These are phyloP conservation scores for Cladosporium sp. DNA, from an alignment of 2,329 filamentous ascomycete genomes.

Conservation along the genomic window DNA sequence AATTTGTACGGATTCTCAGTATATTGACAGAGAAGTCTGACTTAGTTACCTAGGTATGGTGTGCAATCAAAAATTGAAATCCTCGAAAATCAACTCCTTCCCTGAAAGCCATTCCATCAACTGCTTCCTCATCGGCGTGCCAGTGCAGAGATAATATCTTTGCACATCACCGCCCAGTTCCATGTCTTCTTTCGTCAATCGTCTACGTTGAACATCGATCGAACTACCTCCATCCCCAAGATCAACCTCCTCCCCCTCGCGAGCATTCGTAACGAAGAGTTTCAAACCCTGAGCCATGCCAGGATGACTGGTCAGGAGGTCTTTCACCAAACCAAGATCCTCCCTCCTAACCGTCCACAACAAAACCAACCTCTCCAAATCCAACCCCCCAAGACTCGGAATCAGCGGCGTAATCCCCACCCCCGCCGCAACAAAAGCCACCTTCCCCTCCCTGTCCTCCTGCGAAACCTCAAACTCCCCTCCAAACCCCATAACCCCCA, in stretches of 20 bases:
- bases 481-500: conserved; percentile 68
- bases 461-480: conserved; percentile 51
- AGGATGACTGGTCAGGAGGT: conserved; percentile 52
- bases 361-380: conserved; percentile 47
- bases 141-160: conserved; percentile 59
- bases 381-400: conserved; percentile 39
- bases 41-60: no score
- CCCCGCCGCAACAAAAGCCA: conserved; percentile 67
- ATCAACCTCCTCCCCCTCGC: conserved; percentile 36
- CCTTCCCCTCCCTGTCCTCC: conserved; percentile 29
- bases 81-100: conserved; percentile 45
- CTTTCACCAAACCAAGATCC: conserved; percentile 59
- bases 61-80: conserved; percentile 49
- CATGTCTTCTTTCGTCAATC: conserved; percentile 47
- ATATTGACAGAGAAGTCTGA: no score
- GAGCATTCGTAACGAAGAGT: conserved; percentile 58
- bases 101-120: conserved; percentile 47
- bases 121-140: conserved; percentile 44
- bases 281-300: conserved; percentile 49
- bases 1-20: no score
- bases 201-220: conserved; percentile 38
- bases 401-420: conserved; percentile 80
- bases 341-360: conserved; percentile 62
- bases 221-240: conserved; percentile 34
- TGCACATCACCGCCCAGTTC: conserved; percentile 30